Conservation (phyloP, 176 grass and related monocot genomes). For the Paspalum vaginatum region DNA sequence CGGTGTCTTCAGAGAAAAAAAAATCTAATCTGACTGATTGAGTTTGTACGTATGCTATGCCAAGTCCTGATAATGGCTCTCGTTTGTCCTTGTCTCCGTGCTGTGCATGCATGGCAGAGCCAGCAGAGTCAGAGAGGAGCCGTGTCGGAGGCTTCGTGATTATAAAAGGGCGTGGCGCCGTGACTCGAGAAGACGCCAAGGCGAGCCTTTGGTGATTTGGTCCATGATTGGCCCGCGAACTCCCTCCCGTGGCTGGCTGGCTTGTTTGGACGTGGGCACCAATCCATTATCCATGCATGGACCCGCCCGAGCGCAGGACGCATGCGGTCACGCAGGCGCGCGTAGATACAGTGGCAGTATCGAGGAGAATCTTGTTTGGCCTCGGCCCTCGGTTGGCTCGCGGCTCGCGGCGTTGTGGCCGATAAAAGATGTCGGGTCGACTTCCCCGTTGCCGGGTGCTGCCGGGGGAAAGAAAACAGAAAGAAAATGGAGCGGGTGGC, state of each 20-base stretch:
- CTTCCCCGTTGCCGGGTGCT: too few relatives aligned
- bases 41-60: conserved; percentile 25
- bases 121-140: not conserved
- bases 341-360: too few relatives aligned
- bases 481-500: not conserved
- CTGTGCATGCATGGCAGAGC: not conserved
- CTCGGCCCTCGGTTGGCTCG: not conserved
- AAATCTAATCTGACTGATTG: not conserved
- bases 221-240: not conserved
- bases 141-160: not conserved
- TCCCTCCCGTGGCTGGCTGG: not conserved
- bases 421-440: not conserved
- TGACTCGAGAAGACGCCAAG: conserved; percentile 8
- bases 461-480: not conserved
- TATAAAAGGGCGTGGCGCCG: not conserved
- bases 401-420: not conserved
- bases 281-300: not conserved
- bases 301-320: not conserved
- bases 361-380: conserved; percentile 17
- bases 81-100: conserved; percentile 15
- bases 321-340: too few relatives aligned
- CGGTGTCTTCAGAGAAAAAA: conserved; percentile 1
- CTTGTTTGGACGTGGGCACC: not conserved
- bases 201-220: not conserved
- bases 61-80: conserved; percentile 4